A percentile compares a stretch with the other conserved stretches of the same genome.
phyloP scores from a whole-genome alignment of 208 protist genomes.

The Leishmania gerbilli region DNA sequence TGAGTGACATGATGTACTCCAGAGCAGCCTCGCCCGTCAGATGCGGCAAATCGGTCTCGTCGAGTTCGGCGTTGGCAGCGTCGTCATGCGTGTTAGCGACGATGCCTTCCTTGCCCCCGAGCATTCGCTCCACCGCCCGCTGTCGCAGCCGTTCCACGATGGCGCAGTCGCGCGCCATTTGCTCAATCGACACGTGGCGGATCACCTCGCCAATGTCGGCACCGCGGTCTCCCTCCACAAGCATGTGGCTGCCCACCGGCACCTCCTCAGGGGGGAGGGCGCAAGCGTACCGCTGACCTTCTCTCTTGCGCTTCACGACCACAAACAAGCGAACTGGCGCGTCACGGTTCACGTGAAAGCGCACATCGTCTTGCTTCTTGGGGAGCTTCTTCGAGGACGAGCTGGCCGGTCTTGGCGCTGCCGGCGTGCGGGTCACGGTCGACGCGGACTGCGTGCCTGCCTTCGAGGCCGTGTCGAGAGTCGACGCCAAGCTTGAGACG shows the following conservation, averaged over 20 bases:
- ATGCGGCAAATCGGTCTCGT: conserved; percentile 13
- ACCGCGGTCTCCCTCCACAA: conserved; percentile 76
- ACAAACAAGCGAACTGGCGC: conserved; percentile 44
- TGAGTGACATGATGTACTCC: conserved; percentile 24
- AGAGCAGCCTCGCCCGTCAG: conserved; percentile 26
- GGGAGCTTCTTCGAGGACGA: background rate
- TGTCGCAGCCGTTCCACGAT: conserved; percentile 31
- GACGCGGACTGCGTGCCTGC: background rate
- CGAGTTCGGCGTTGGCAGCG: background rate
- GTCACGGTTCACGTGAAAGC: conserved; percentile 37
- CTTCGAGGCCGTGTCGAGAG: background rate
- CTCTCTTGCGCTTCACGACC: conserved; percentile 61
- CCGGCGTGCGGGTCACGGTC: background rate
- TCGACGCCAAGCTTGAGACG: background rate
- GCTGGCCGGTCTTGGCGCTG: background rate
- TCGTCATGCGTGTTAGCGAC: background rate
- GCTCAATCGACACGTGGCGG: conserved; percentile 31
- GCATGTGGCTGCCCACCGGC: conserved; percentile 42
- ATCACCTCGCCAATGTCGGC: conserved; percentile 57
- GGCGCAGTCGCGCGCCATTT: conserved; percentile 47
- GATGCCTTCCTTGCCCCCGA: conserved; percentile 7
- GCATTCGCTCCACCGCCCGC: conserved; percentile 19
- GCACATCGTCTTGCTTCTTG: conserved; percentile 11
- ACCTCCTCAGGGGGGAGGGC: conserved; percentile 15
- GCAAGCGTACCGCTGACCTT: conserved; percentile 55